Evolutionary conservation across 768 basidiomycete species (phyloP).

Genomic region (Scleroderma bovista): DNA sequence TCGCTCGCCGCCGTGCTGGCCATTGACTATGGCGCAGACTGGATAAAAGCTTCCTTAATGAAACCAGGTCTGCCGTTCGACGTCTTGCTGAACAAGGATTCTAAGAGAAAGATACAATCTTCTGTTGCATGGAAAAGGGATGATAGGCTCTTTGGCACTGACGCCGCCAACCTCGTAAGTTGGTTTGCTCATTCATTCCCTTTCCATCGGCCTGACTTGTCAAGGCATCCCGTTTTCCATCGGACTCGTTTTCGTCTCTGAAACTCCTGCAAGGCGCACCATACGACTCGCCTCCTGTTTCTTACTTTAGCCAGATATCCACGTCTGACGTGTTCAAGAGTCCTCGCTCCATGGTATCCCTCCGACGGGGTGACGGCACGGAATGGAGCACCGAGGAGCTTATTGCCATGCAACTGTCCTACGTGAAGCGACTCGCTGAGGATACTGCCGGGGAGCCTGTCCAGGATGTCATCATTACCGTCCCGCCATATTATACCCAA

Average conservation of each 20-base stretch:
- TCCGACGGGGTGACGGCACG: constrained; percentile 56
- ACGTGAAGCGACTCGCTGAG: constrained; percentile 87
- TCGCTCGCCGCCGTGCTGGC: constrained; percentile 79
- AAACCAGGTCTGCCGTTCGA: constrained; percentile 94
- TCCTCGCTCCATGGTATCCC: constrained; percentile 51
- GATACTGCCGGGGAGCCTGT: constrained; percentile 69
- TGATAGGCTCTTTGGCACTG: constrained; percentile 84
- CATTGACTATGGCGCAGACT: constrained; percentile 97
- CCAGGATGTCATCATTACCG: constrained; percentile 79
- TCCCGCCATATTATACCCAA: constrained; percentile 87
- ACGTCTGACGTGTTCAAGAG: constrained; percentile 49
- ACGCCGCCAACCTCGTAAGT: constrained; percentile 84
- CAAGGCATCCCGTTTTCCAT: constrained; percentile 89
- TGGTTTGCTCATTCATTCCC: not conserved
- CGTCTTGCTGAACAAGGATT: constrained; percentile 93
- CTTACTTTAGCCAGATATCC: constrained; percentile 55
- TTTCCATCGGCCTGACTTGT: not conserved
- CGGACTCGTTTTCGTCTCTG: constrained; percentile 77
- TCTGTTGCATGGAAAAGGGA: constrained; percentile 89
- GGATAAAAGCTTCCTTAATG: constrained; percentile 94
- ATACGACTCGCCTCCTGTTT: constrained; percentile 49
- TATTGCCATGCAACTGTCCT: constrained; percentile 88
- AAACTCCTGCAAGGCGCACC: constrained; percentile 80
- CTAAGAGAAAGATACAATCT: constrained; percentile 91
- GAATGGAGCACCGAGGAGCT: constrained; percentile 87